Evolutionary conservation across 2,329 filamentous ascomycete genomes (phyloP).

Genomic region (Cladophialophora exuberans): DNA sequence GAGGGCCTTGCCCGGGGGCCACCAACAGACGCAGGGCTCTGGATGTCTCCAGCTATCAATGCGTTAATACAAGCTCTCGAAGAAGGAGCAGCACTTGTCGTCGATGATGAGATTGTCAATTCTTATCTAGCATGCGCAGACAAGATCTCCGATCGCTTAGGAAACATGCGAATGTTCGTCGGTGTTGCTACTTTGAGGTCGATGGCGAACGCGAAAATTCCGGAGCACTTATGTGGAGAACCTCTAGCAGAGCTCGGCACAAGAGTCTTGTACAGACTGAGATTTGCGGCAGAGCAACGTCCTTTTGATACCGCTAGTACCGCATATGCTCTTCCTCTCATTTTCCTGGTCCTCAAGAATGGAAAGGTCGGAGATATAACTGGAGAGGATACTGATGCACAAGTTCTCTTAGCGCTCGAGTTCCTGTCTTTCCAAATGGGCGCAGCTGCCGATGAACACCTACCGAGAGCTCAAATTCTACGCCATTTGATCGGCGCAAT

Average conservation of each 20-base stretch:
- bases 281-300: slow-evolving; percentile 89
- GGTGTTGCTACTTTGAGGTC: slow-evolving; percentile 84
- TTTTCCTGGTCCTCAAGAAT: slow-evolving; percentile 76
- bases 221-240: slow-evolving; percentile 74
- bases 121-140: slow-evolving; percentile 81
- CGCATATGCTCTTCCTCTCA: slow-evolving; percentile 81
- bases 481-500: slow-evolving; percentile 75
- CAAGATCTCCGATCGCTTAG: slow-evolving; percentile 73
- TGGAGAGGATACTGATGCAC: slow-evolving; percentile 81
- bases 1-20: slow-evolving; percentile 79
- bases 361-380: slow-evolving; percentile 72
- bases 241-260: slow-evolving; percentile 83
- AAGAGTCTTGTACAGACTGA: slow-evolving; percentile 84
- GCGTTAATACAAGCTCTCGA: slow-evolving; percentile 74
- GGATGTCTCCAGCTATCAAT: slow-evolving; percentile 82
- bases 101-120: slow-evolving; percentile 75
- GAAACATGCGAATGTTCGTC: slow-evolving; percentile 76
- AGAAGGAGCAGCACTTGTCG: slow-evolving; percentile 78
- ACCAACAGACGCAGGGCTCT: slow-evolving; percentile 83
- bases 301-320: slow-evolving; percentile 87
- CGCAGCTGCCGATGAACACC: slow-evolving; percentile 71
- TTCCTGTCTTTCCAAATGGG: slow-evolving; percentile 87
- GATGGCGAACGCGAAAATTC: slow-evolving; percentile 72
- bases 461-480: slow-evolving; percentile 77
- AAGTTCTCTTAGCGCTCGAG: slow-evolving; percentile 85